Evolutionary conservation across 2,329 filamentous ascomycete genomes (phyloP), one percentile per base, ranked within the genome.

Genomic region (Cercospora janseana): DNA sequence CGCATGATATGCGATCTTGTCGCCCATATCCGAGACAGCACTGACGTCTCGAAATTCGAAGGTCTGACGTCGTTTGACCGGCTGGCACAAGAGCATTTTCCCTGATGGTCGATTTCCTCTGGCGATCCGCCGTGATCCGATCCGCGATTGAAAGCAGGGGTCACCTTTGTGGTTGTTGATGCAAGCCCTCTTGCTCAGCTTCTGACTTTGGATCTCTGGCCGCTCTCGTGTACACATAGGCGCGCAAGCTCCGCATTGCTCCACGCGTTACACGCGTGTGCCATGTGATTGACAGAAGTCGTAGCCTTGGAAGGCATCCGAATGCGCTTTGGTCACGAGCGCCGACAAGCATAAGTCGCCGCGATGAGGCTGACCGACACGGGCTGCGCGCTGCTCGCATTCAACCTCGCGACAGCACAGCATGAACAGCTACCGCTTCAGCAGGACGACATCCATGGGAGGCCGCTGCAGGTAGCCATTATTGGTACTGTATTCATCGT

Each of bases 391-490:
- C 32, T 51, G 29, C 29, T 27, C 32, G 44, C 23, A 29, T 21
- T 35, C 28, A 27, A 29, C 15, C 41, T 49, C 23, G 26, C 24
- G 12, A 24, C 41, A 13, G 46, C 40, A 7, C 32, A 42, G 18
- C 28, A 43, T 23, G 43, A 54, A 21, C 56, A 59, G 43, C 31
- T 47, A 31, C 31, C 43, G 32, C 43, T 59, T n/a, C 52, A 51
- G 32, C 44, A 46, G 23, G 16, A 49, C 4, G 9, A 12, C 40
- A 23, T 41, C 28, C 20, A 41, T 27, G 49, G 20, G 27, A 49
- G 7, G 16, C 24, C 55, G 10, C n/a, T 58, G 10, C 51, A 56
- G 23, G 43, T 60, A n/a, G 57, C 57, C 24, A 60, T 60, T 23
- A 56, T 60, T 23, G 57, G 53, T 53, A 38, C n/a, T 9, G 6